phyloP scores from a whole-genome alignment of 1,284 basidiomycete genomes.

The Trichosporon sp. region DNA sequence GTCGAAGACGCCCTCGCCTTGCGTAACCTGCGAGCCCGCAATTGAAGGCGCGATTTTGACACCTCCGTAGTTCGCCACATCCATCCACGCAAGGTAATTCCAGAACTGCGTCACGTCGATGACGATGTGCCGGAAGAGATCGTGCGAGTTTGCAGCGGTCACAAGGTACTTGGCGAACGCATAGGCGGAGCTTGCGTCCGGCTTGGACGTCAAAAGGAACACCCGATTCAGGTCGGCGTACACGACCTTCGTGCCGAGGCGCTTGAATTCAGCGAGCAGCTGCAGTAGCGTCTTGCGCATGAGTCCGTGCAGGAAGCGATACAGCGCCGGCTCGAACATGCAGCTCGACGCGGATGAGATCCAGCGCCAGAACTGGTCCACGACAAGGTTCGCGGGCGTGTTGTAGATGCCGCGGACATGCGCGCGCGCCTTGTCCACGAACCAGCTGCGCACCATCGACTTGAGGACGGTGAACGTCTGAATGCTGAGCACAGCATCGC shows the following conservation, averaged over 20 bases:
- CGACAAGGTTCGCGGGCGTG: slow-evolving; percentile 52
- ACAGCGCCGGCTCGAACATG: slow-evolving; percentile 89
- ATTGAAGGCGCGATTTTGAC: slow-evolving; percentile 66
- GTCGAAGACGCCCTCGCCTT: slow-evolving; percentile 28
- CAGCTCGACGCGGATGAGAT: slow-evolving; percentile 75
- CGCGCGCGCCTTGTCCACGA: slow-evolving; percentile 72
- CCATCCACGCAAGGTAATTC: slow-evolving; percentile 94
- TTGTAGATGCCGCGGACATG: slow-evolving; percentile 32
- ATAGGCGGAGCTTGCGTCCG: slow-evolving; percentile 81
- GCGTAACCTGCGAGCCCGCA: slow-evolving; percentile 29
- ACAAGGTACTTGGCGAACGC: slow-evolving; percentile 95
- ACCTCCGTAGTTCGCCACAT: slow-evolving; percentile 86
- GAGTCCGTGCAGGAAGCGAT: slow-evolving; percentile 87
- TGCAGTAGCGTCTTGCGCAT: slow-evolving; percentile 99
- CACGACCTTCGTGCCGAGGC: slow-evolving; percentile 86
- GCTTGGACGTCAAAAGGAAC: slow-evolving; percentile 88
- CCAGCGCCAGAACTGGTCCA: slow-evolving; percentile 98
- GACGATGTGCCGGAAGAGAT: slow-evolving; percentile 90
- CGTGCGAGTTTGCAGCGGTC: slow-evolving; percentile 86
- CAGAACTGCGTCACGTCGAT: slow-evolving; percentile 85
- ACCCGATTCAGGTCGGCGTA: slow-evolving; percentile 93
- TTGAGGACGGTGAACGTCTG: slow-evolving; percentile 82
- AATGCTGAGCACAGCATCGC: slow-evolving; percentile 86
- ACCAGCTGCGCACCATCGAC: slow-evolving; percentile 84
- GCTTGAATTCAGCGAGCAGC: slow-evolving; percentile 91